Conservation (phyloP, 176 grass and related monocot genomes). For the Alloteropsis semialata region DNA sequence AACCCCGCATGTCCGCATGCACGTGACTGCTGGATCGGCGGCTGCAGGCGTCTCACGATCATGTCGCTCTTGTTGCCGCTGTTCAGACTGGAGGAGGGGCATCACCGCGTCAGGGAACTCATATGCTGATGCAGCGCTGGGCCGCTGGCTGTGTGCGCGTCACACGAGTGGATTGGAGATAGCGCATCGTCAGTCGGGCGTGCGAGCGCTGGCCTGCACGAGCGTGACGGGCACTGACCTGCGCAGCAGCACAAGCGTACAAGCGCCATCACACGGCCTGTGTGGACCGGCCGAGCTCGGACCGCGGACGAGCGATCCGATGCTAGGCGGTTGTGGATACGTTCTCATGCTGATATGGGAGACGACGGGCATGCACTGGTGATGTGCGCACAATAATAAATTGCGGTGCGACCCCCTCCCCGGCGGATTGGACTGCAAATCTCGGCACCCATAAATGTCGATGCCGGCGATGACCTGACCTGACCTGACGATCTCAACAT, state of each 20-base stretch:
- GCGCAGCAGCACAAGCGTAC: neutral
- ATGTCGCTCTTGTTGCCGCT: neutral
- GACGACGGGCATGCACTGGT: neutral
- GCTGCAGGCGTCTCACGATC: no score
- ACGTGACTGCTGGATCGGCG: no score
- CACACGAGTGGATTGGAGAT: neutral
- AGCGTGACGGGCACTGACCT: neutral
- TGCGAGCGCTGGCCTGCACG: neutral
- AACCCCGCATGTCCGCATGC: no score
- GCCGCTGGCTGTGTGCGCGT: neutral
- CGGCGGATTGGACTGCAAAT: neutral
- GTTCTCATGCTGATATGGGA: neutral
- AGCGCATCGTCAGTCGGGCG: neutral
- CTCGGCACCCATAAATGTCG: constrained; percentile 16
- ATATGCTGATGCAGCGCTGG: no score
- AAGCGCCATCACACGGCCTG: neutral
- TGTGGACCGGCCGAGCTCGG: neutral
- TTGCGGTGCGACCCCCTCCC: neutral
- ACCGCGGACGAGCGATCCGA: neutral
- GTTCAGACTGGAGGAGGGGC: neutral
- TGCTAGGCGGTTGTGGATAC: neutral
- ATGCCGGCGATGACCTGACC: neutral
- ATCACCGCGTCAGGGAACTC: neutral
- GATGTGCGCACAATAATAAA: neutral
- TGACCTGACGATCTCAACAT: neutral